These are phyloP conservation scores for Avena sativa DNA, from an alignment of 176 grass and related monocot genomes.

Conservation along the genomic window DNA sequence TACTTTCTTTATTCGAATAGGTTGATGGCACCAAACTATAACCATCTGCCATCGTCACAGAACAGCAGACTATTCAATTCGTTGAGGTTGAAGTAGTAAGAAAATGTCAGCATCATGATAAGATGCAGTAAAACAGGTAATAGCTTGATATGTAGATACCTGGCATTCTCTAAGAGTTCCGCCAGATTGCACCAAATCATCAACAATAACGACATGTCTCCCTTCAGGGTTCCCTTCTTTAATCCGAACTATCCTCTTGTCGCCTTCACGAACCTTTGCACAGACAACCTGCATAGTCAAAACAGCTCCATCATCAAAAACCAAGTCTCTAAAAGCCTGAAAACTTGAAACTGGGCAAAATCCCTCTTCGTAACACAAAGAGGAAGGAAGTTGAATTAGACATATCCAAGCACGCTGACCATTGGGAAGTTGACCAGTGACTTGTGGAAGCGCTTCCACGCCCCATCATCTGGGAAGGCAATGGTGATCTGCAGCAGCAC, in stretches of 20 bases:
- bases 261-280: conserved; percentile 82
- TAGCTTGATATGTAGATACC: conserved; percentile 45
- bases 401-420: conserved; percentile 50
- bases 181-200: conserved; percentile 94
- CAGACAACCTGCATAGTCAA: conserved; percentile 75
- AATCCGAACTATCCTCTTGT: conserved; percentile 76
- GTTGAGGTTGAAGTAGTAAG: neutral
- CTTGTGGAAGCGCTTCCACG: conserved; percentile 98
- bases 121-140: neutral
- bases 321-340: neutral
- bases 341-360: neutral
- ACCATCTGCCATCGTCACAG: neutral
- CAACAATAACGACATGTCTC: conserved; percentile 90
- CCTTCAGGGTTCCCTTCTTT: conserved; percentile 85
- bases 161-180: conserved; percentile 91
- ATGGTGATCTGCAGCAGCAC: conserved; percentile 69
- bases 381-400: neutral
- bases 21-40: neutral
- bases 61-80: neutral
- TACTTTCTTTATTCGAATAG: no score
- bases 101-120: neutral
- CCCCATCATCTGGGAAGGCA: conserved; percentile 96
- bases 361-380: neutral
- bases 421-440: conserved; percentile 75
- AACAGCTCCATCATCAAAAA: neutral